Base-by-base conservation (phyloP, 306 rosid species). In the Prunus mongolica region DNA sequence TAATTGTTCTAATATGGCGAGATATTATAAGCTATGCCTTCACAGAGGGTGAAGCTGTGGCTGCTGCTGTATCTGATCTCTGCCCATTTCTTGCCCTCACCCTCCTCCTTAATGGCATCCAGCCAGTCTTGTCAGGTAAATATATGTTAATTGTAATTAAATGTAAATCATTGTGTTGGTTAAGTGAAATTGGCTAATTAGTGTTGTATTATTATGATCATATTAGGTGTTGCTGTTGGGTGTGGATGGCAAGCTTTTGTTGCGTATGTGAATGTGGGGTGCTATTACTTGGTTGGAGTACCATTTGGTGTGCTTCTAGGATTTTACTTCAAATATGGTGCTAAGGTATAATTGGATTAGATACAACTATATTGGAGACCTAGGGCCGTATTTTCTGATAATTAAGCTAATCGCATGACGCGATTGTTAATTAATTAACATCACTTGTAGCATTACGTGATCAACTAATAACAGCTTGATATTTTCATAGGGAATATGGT, bases 221-320 rank as follows among this genome's bases (percentile, higher is more conserved):
- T 34, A 34, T 34, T 38, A 93, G 97, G 98, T 6, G 97, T 93
- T 74, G 98, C 98, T 73, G 93, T 93, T 78, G 98, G 98, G 6
- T 91, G 98, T 68, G 97, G 97, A 79, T 93, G 98, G 97, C 98
- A 93, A 82, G 24, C 90, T 14, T 87, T 91, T 18, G 97, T 91
- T 1, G 98, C 98, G 0, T 93, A 87, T 54, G 87, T 93, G 9
- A 93, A 93, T 49, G 86, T 93, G 8, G 92, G 91, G 3, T 85
- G 96, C 62, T 91, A 89, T 41, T 89, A 88, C 71, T 72, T 81
- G 13, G 76, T 89, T 78, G 97, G 97, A 30, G 64, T 92, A 44
- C 96, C 97, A 2, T 1, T 92, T 73, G 97, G 97, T 10, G 1
- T 73, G 0, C 58, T 87, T 76, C 79, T 92, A 1, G 97, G 97